Evolutionary conservation across 345 rosid species (phyloP), one percentile per base, ranked within the genome.

Genomic region (Syzygium grande): DNA sequence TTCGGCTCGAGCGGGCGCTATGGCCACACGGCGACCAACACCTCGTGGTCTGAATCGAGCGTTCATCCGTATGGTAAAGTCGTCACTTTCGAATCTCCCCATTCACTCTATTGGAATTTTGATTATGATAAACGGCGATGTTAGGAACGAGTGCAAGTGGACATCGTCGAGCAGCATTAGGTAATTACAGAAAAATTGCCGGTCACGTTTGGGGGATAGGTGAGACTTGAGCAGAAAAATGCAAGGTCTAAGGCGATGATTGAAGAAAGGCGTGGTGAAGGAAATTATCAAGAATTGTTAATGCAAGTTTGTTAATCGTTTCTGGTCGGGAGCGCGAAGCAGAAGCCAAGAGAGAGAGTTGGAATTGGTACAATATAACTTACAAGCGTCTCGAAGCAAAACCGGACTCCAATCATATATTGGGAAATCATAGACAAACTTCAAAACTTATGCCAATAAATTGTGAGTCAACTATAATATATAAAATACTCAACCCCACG

Each of bases 351-450:
- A 53, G 56, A 21, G 22, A 16, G 55, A 52, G 55, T 52, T 52
- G 55, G 3, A 14, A 14, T 19, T 52, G 5, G 46, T 52, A 15
- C 15, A 52, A 14, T 52, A 52, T 16, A 4, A 14, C 46, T 43
- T 6, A 6, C 46, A 43, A 3, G 17, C 1, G 55, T 52, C 55
- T 52, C 55, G 46, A 52, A 52, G 21, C 7, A 52, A 52, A 15
- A 16, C 19, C 19, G 16, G 3, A 52, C 21, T n/a, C 55, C 55
- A 53, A 6, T 7, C 22, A 53, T 16, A 43, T 43, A 1, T 27
- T 59, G 65, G 5, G 27, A 27, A 25, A 14, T 11, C 2, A 0
- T 2, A 0, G 0, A 10, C 0, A 38, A 21, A 2, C 13, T 7
- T 4, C 11, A 38, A 21, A 58, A 23, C 5, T 56, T 9, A 34